Evolutionary conservation across 192 early-diverging fungal species (phyloP).

Genomic region (Ramicandelaber brevisporus): DNA sequence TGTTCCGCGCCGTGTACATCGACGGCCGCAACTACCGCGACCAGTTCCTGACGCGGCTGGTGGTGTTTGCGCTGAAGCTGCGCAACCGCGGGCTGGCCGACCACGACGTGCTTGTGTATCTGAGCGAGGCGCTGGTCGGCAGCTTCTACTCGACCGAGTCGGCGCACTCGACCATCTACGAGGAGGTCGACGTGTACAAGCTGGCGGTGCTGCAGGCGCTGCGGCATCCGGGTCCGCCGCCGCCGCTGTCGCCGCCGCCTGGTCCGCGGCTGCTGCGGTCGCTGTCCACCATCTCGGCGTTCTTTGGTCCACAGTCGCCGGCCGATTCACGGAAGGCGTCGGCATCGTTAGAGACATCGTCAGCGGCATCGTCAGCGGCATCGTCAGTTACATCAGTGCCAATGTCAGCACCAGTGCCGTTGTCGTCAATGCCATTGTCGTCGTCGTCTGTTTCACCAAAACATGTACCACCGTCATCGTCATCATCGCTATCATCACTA

Average conservation of each 20-base stretch:
- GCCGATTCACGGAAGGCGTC: neutral
- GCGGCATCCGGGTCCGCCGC: conserved; percentile 16
- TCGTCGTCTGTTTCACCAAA: too few relatives aligned
- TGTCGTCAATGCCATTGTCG: too few relatives aligned
- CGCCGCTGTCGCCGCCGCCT: conserved; percentile 1
- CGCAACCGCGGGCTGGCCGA: conserved; percentile 74
- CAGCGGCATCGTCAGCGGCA: too few relatives aligned
- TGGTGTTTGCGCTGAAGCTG: conserved; percentile 64
- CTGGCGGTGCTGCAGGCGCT: conserved; percentile 21
- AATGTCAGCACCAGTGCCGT: too few relatives aligned
- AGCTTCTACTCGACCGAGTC: conserved; percentile 62
- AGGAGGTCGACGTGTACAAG: conserved; percentile 64
- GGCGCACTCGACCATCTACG: conserved; percentile 86
- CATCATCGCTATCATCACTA: too few relatives aligned
- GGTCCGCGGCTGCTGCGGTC: neutral
- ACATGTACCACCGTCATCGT: too few relatives aligned
- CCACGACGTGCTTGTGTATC: conserved; percentile 60
- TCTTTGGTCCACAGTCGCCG: neutral
- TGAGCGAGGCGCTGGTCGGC: conserved; percentile 68
- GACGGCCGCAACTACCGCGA: conserved; percentile 54
- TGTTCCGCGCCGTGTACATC: conserved; percentile 79
- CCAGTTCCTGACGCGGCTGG: conserved; percentile 67
- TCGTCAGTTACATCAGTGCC: too few relatives aligned
- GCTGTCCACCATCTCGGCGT: neutral
- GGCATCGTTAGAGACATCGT: neutral